Base-by-base conservation (phyloP, 139 green algal genomes). In the Chlamydomonas incerta region DNA sequence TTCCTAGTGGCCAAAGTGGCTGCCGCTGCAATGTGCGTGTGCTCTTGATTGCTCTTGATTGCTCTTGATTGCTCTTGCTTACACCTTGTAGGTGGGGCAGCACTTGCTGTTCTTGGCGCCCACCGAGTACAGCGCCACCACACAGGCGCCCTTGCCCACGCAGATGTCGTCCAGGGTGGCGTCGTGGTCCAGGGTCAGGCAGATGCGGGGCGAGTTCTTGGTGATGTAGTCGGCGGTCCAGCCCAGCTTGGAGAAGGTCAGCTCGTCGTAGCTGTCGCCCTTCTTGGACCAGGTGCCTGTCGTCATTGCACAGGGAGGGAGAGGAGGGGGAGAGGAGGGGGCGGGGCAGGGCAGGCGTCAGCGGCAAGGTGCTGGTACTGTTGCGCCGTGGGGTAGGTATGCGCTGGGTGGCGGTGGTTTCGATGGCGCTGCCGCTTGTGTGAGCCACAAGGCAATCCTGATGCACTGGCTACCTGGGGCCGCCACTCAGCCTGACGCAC, bases 171-270 rank as follows among this genome's bases (percentile, higher is more conserved):
- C 63, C 21, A 85, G 63, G 14, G 28, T 57, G 9, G 23, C 8
- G 66, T 5, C 33, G 37, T 18, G 13, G 1, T 24, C 14, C 31
- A 74, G 47, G 14, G 63, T 74, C 11, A 85, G 18, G 47, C 79
- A 85, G 23, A 85, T 31, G 21, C 1, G 47, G 0, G 79, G 66
- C 14, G 35, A 57, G 0, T 18, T 28, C 0, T 10, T 10, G 31
- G 17, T 6, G 28, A 82, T 31, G 60, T 63, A 72, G 1, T 37
- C 26, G 11, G 35, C 5, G 15, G 35, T 72, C 60, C 58, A 82
- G 35, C 21, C 35, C 35, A 82, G 37, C 35, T 85, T 85, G 33
- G 20, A 34, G 46, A 75, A 29, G 34, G 68, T 62, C 3, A 83
- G 17, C 58, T 71, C 65, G 13, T 71, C 69, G 37, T 24, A 55